Percentiles rank a stretch among this genome's conserved stretches.
phyloP scores from a whole-genome alignment of 768 basidiomycete species.

The Mycena amicta region DNA sequence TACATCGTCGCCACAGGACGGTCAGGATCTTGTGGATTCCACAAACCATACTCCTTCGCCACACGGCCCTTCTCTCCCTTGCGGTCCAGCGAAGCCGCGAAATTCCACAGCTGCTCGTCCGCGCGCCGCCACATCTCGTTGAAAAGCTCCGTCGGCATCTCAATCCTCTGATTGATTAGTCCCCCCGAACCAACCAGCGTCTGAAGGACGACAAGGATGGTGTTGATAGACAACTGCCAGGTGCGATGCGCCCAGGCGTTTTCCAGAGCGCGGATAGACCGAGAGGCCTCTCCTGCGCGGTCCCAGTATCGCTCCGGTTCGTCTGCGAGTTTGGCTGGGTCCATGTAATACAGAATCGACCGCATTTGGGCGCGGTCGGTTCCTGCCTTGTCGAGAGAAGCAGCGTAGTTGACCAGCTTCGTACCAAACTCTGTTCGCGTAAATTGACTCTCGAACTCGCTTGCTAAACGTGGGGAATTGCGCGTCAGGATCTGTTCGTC shows the following conservation, averaged over 20 bases:
- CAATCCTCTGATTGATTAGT: neutral
- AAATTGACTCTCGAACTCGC: slow-evolving; percentile 9
- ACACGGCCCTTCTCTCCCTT: slow-evolving; percentile 13
- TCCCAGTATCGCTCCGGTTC: neutral
- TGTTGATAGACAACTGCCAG: neutral
- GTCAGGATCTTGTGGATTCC: slow-evolving; percentile 8
- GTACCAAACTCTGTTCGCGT: slow-evolving; percentile 5
- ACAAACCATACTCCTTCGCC: slow-evolving; percentile 18
- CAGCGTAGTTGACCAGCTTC: slow-evolving; percentile 2
- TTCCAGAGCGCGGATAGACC: slow-evolving; percentile 9
- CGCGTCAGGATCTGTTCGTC: no score
- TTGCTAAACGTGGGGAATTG: no score
- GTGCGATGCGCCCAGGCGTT: neutral
- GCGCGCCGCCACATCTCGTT: slow-evolving; percentile 13
- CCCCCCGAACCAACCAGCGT: neutral
- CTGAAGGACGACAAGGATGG: neutral
- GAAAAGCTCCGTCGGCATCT: slow-evolving; percentile 1
- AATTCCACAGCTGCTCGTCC: slow-evolving; percentile 12
- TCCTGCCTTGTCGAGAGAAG: neutral
- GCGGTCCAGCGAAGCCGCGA: slow-evolving; percentile 10
- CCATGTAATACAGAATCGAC: slow-evolving; percentile 14
- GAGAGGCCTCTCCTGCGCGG: slow-evolving; percentile 3
- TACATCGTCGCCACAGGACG: slow-evolving; percentile 10
- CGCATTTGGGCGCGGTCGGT: neutral
- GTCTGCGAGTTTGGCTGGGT: slow-evolving; percentile 6